Percentiles rank a stretch among this genome's conserved stretches.
Evolutionary conservation across 106 monocot species (phyloP).

Genomic region (Apostasia shenzhenica): DNA sequence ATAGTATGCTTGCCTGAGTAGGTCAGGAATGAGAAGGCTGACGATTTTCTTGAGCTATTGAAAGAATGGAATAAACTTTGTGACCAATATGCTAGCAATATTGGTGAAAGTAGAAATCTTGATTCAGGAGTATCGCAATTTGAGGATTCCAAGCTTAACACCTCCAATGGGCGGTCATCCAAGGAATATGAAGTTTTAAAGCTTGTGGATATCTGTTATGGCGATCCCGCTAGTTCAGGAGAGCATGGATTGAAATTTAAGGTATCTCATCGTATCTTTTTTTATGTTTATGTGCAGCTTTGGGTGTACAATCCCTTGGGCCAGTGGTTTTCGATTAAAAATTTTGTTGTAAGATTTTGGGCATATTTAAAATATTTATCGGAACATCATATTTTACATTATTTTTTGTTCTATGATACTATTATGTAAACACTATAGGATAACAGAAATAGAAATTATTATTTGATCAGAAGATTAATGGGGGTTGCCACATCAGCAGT

Average conservation of each 20-base stretch:
- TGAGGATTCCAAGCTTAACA: slow-evolving; percentile 13
- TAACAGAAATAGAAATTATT: too few relatives aligned
- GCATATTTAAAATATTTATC: too few relatives aligned
- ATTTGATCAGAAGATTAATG: too few relatives aligned
- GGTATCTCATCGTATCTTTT: slow-evolving; percentile 25
- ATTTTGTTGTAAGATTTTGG: too few relatives aligned
- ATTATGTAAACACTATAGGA: too few relatives aligned
- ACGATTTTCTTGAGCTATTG: slow-evolving; percentile 67
- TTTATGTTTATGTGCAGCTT: background rate
- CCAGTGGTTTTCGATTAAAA: too few relatives aligned
- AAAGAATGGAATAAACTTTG: slow-evolving; percentile 83
- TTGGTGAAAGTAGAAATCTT: slow-evolving; percentile 3
- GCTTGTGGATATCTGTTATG: slow-evolving; percentile 81
- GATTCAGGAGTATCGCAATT: slow-evolving; percentile 7
- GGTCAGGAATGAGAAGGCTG: slow-evolving; percentile 73
- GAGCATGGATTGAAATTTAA: slow-evolving; percentile 74
- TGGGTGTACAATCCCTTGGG: too few relatives aligned
- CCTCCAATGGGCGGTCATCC: slow-evolving; percentile 9
- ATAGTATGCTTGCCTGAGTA: slow-evolving; percentile 22
- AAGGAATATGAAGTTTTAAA: slow-evolving; percentile 73
- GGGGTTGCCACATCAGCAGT: too few relatives aligned
- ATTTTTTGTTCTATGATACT: too few relatives aligned
- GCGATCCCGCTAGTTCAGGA: slow-evolving; percentile 56
- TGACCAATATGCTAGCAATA: slow-evolving; percentile 23
- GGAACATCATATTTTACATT: too few relatives aligned